Evolutionary conservation across 179 eudicot species (phyloP).

Genomic region (Patellifolia procumbens): DNA sequence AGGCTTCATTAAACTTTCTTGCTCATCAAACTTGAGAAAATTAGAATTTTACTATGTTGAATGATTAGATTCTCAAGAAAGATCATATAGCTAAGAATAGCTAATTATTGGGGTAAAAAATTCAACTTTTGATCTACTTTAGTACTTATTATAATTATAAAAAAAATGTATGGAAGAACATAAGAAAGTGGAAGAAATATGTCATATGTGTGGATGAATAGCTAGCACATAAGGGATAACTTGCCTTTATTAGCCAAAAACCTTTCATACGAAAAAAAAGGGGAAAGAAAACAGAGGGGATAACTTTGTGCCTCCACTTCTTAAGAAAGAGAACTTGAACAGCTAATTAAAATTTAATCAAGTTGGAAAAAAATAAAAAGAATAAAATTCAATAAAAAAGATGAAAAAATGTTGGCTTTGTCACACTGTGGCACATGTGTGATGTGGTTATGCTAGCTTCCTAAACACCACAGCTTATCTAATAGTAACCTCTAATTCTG

Average conservation of each 20-base stretch:
- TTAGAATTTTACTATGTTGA: background rate
- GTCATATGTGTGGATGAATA: too few species aligned
- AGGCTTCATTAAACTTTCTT: too few species aligned
- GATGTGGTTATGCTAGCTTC: conserved; percentile 25
- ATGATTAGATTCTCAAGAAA: background rate
- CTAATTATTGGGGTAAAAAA: conserved; percentile 20
- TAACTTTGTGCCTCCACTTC: conserved; percentile 39
- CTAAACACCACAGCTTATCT: conserved; percentile 27
- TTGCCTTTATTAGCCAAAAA: conserved; percentile 4
- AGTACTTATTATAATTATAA: background rate
- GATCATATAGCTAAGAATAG: conserved; percentile 14
- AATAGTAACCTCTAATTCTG: background rate
- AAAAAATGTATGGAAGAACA: background rate
- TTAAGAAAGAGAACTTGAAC: conserved; percentile 17
- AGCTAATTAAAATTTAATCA: conserved; percentile 36
- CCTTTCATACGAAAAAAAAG: background rate
- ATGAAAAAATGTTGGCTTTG: conserved; percentile 16
- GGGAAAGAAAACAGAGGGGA: conserved; percentile 14
- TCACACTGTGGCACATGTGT: conserved; percentile 35
- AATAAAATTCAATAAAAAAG: too few species aligned
- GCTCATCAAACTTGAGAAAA: background rate
- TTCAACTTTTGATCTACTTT: conserved; percentile 20
- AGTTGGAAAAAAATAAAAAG: too few species aligned
- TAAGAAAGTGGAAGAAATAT: background rate
- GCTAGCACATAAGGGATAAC: conserved; percentile 27